Conservation (phyloP, 768 basidiomycete genomes). For the Tricholoma furcatifolium region DNA sequence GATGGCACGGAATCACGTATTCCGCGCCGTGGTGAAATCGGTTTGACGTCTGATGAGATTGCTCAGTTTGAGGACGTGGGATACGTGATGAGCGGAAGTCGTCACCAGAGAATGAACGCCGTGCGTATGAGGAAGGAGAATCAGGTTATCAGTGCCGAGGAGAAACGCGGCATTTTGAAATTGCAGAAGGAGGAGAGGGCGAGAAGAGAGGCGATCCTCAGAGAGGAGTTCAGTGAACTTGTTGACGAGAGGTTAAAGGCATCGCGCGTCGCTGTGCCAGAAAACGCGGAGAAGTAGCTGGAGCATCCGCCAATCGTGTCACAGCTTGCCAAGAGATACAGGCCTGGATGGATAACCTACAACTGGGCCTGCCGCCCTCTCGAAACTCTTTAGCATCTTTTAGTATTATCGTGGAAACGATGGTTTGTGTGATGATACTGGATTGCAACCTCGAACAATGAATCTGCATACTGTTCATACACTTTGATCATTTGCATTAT, state of each 20-base stretch:
- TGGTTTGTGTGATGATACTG: too few species aligned
- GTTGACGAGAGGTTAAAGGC: constrained; percentile 73
- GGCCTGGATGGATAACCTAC: too few species aligned
- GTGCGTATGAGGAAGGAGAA: constrained; percentile 99
- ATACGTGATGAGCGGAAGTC: constrained; percentile 96
- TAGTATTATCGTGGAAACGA: too few species aligned
- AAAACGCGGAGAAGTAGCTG: constrained; percentile 9
- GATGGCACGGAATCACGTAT: constrained; percentile 85
- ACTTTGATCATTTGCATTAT: too few species aligned
- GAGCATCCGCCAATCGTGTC: too few species aligned
- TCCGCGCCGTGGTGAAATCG: constrained; percentile 98
- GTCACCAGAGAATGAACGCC: constrained; percentile 97
- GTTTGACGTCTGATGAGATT: constrained; percentile 85
- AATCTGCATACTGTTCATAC: too few species aligned
- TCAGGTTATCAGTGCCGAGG: constrained; percentile 98
- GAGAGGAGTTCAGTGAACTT: constrained; percentile 88
- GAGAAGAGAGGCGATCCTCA: constrained; percentile 84
- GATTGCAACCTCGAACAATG: too few species aligned
- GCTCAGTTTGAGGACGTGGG: constrained; percentile 85
- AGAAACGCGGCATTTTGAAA: constrained; percentile 95
- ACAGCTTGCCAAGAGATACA: too few species aligned
- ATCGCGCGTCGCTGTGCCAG: constrained; percentile 6
- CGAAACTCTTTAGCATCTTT: too few species aligned
- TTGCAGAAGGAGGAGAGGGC: constrained; percentile 92
- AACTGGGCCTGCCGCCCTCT: too few species aligned